Evolutionary conservation across 108 stramenopile genomes (phyloP), one percentile per base, ranked within the genome.

Genomic region (Cyclotella sp.): DNA sequence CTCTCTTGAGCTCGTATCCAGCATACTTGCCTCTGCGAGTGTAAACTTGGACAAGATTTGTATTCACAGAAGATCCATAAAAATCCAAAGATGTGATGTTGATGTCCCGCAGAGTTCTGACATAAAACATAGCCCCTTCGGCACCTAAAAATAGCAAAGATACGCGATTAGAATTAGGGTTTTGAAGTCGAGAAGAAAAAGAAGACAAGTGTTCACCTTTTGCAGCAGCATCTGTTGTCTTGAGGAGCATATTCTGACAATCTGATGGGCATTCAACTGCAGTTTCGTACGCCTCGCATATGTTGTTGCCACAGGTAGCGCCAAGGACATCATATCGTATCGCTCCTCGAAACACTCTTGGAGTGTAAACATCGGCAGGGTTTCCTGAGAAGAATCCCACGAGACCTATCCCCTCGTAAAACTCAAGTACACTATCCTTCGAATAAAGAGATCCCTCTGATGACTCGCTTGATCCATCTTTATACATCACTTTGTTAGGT

Each of bases 71-170:
- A 30, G 66, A 53, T 26, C 49, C 34, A 49, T 54, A 76, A 22
- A 76, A 60, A 58, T 76, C 75, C 29, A 76, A 43, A 21, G 75
- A 58, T 39, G 75, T 76, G n/a, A 76, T 40, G 29, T 18, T 58
- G 34, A 76, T 30, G 29, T 76, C 75, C 13, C 44, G 29, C 9
- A 66, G 64, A 2, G 75, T 66, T 76, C 46, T 76, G 12, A 76
- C 49, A 41, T 34, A 67, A 51, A 76, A 76, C 66, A 76, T 68
- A 18, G 75, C 57, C 11, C 65, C 66, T 29, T 21, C 22, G 14
- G 61, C 52, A 2, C 66, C 34, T 34, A 5, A 34, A 34, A 34
- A 34, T 34, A 34, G 6, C 2, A 34, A 34, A 34, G 34, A 34
- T 34, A 34, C 4, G 6, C 6, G 2, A 34, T 34, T 34, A 34